Evolutionary conservation across 2,329 filamentous ascomycete genomes (phyloP).

Genomic region (Karstenula rhodostoma): DNA sequence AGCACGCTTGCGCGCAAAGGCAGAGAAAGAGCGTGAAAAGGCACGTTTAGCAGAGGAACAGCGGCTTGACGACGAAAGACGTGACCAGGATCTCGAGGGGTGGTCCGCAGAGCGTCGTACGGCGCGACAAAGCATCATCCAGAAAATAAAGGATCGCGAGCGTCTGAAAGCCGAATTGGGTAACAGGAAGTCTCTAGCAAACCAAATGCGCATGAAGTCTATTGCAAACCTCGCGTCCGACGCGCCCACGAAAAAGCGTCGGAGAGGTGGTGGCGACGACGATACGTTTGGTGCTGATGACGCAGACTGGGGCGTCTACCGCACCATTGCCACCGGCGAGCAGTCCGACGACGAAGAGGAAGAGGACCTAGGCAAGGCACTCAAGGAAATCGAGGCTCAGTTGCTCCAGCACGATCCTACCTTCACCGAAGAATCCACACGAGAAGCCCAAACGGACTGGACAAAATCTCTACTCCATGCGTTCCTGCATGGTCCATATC

Average conservation of each 20-base stretch:
- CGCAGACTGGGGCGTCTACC: conserved; percentile 97
- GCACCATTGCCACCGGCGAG: conserved; percentile 85
- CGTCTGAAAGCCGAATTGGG: conserved; percentile 92
- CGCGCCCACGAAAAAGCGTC: conserved; percentile 79
- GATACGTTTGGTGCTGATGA: conserved; percentile 97
- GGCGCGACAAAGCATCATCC: conserved; percentile 73
- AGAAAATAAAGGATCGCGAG: conserved; percentile 92
- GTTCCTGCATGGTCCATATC: conserved; percentile 86
- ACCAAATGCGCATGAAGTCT: conserved; percentile 97
- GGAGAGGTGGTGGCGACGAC: conserved; percentile 87
- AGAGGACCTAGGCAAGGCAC: conserved; percentile 77
- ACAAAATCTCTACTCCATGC: conserved; percentile 89
- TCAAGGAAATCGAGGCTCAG: conserved; percentile 83
- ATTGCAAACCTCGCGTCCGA: conserved; percentile 96
- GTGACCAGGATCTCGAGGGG: conserved; percentile 81
- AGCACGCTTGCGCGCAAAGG: conserved; percentile 90
- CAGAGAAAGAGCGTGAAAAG: conserved; percentile 93
- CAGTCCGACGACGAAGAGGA: conserved; percentile 89
- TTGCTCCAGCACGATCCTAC: conserved; percentile 84
- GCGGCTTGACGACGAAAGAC: conserved; percentile 80
- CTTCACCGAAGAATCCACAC: conserved; percentile 91
- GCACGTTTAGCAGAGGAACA: conserved; percentile 84
- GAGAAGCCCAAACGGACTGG: conserved; percentile 94
- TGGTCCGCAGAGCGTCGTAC: conserved; percentile 87
- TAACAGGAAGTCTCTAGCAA: conserved; percentile 95